Base-by-base conservation (phyloP, 768 basidiomycete species). In the Kwoniella bestiolae region DNA sequence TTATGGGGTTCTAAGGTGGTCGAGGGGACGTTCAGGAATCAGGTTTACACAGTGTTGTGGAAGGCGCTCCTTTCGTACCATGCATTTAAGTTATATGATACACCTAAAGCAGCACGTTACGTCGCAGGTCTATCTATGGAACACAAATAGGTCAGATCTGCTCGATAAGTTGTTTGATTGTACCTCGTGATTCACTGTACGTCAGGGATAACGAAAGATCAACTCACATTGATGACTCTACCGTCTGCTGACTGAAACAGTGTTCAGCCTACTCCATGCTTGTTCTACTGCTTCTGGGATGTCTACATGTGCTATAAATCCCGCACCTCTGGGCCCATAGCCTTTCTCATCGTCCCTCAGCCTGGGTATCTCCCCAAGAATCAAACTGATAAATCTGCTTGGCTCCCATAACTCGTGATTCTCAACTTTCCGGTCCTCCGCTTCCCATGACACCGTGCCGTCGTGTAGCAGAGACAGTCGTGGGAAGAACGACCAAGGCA, bases 261-360 rank as follows among this genome's bases (percentile, higher is more conserved):
- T 34, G 11, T 41, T 25, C 21, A 63, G 41, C 26, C 62, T 63
- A 23, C 14, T 26, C 63, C 63, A 66, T 18, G 55, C 56, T 32
- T 46, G 12, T 18, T 57, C 55, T 18, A 66, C 58, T n/a, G 57
- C 56, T 28, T 45, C 23, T 7, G 66, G 66, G 16, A 68, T 59
- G 25, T 63, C 62, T 12, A 63, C 66, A 68, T 68, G 66, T n/a
- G 61, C 23, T 31, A 68, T 68, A 49, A 38, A 68, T 29, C 62
- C 66, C 9, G 51, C 55, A 29, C 66, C 66, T 5, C 59, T 57
- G 9, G 66, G 66, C 21, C 66, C 66, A 41, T 68, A 68, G 2
- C 66, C 66, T 3, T 32, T 35, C 32, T 16, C 25, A 41, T 68
- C 66, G 26, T 68, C 66, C n/a, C 61, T 29, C 41, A 68, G 12